Evolutionary conservation across 1,284 basidiomycete species (phyloP).

Genomic region (Naganishia albida): DNA sequence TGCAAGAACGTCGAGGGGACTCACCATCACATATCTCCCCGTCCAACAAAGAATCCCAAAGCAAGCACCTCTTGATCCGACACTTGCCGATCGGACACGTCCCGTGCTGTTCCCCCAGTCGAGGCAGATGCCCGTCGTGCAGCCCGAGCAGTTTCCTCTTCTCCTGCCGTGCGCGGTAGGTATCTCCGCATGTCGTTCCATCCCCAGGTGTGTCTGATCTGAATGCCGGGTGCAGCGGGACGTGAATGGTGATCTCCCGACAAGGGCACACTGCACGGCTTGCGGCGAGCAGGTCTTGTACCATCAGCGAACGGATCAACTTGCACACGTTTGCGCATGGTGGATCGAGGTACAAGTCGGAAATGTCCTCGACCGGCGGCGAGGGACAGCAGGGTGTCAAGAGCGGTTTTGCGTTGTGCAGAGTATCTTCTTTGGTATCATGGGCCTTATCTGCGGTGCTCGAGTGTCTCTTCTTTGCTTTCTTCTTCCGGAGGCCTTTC

Average conservation of each 20-base stretch:
- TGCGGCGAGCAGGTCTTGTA: conserved; percentile 16
- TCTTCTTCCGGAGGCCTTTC: conserved; percentile 19
- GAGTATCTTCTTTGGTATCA: not conserved
- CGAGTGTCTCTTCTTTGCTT: conserved; percentile 8
- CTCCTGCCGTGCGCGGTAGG: conserved; percentile 5
- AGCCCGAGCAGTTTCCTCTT: conserved; percentile 6
- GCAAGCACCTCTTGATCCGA: conserved; percentile 27
- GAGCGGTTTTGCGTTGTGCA: not conserved
- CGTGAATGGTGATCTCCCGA: conserved; percentile 15
- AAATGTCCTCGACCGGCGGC: conserved; percentile 17
- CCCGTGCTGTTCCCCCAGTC: conserved; percentile 16
- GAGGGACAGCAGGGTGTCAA: not conserved
- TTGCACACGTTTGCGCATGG: conserved; percentile 4
- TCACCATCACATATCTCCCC: conserved; percentile 18
- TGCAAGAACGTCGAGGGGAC: not conserved
- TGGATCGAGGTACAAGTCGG: conserved; percentile 20
- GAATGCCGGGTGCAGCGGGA: not conserved
- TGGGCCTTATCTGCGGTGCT: not conserved
- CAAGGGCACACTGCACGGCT: conserved; percentile 6
- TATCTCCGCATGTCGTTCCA: not conserved
- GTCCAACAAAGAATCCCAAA: conserved; percentile 26
- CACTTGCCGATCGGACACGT: conserved; percentile 29
- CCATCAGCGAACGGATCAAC: conserved; percentile 12
- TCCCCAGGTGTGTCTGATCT: too few relatives aligned
- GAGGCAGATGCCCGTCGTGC: not conserved